These are phyloP conservation scores for Macroventuria anomochaeta DNA, from an alignment of 2,329 filamentous ascomycete species.

Conservation along the genomic window DNA sequence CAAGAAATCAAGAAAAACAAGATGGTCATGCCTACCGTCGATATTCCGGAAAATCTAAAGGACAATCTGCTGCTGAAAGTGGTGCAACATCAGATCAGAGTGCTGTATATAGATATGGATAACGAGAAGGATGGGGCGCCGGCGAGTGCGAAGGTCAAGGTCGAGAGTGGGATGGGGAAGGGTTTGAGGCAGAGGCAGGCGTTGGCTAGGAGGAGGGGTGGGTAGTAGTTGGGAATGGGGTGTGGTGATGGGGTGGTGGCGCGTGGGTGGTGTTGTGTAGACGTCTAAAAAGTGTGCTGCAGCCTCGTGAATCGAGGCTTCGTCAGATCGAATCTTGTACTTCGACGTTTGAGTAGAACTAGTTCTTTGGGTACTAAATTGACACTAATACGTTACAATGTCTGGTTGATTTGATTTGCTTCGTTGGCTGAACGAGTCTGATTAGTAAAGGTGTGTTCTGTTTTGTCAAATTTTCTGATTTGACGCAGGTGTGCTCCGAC, in stretches of 20 bases:
- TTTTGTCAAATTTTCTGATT: too few species aligned
- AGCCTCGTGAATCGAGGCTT: too few species aligned
- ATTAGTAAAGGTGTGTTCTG: too few species aligned
- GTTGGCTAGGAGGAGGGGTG: background rate
- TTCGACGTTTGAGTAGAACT: too few species aligned
- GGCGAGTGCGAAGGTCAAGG: background rate
- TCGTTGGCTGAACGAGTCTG: too few species aligned
- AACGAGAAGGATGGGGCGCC: slow-evolving; percentile 19
- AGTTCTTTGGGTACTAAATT: background rate
- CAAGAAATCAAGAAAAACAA: slow-evolving; percentile 27
- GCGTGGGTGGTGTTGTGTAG: background rate
- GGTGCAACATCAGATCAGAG: slow-evolving; percentile 46
- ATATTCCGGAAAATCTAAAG: slow-evolving; percentile 30
- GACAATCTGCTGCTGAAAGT: slow-evolving; percentile 41
- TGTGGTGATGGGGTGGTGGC: background rate
- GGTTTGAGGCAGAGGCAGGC: background rate
- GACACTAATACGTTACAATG: too few species aligned
- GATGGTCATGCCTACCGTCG: slow-evolving; percentile 28
- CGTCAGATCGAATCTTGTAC: too few species aligned
- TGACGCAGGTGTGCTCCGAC: too few species aligned
- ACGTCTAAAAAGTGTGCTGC: too few species aligned
- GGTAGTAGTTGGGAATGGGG: background rate
- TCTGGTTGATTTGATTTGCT: too few species aligned
- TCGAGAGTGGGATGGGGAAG: background rate
- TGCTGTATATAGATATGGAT: slow-evolving; percentile 47